Conservation (phyloP, 768 basidiomycete species). For the Leccinum uliginosum region DNA sequence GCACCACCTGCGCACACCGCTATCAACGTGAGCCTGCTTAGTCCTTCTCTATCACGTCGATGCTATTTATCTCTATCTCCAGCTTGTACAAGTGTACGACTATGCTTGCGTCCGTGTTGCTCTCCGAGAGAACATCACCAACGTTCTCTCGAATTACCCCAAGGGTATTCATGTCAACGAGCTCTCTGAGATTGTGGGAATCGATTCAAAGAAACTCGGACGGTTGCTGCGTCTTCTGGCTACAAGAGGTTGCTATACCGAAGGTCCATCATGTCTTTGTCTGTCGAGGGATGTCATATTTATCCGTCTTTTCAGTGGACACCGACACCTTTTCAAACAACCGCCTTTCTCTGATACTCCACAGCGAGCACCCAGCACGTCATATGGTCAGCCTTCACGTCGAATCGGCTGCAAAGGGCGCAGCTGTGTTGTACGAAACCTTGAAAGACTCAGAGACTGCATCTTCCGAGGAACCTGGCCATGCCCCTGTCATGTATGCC, state of each 20-base stretch:
- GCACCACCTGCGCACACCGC: constrained; percentile 32
- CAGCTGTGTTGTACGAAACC: constrained; percentile 22
- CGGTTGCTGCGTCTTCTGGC: constrained; percentile 30
- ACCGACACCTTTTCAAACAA: constrained; percentile 33
- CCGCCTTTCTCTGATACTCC: constrained; percentile 30
- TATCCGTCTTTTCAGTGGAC: constrained; percentile 18
- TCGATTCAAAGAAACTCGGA: constrained; percentile 27
- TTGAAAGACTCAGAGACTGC: constrained; percentile 22
- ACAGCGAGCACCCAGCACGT: constrained; percentile 18
- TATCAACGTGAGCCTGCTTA: constrained; percentile 25
- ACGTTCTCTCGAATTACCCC: constrained; percentile 26
- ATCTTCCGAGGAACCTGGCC: constrained; percentile 16
- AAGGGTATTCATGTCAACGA: constrained; percentile 29
- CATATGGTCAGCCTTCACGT: constrained; percentile 20
- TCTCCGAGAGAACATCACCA: constrained; percentile 24
- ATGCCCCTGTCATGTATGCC: constrained; percentile 21
- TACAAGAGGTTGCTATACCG: constrained; percentile 28
- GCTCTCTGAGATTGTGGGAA: constrained; percentile 17
- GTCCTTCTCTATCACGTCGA: background rate
- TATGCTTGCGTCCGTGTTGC: constrained; percentile 28
- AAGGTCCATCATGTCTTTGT: constrained; percentile 22
- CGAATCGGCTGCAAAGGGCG: constrained; percentile 15
- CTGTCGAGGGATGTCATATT: background rate
- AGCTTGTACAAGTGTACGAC: constrained; percentile 28
- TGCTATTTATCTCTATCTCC: background rate